Evolutionary conservation across 2,329 filamentous ascomycete genomes (phyloP), one percentile per base, ranked within the genome.

Genomic region (Falciphora oryzae): DNA sequence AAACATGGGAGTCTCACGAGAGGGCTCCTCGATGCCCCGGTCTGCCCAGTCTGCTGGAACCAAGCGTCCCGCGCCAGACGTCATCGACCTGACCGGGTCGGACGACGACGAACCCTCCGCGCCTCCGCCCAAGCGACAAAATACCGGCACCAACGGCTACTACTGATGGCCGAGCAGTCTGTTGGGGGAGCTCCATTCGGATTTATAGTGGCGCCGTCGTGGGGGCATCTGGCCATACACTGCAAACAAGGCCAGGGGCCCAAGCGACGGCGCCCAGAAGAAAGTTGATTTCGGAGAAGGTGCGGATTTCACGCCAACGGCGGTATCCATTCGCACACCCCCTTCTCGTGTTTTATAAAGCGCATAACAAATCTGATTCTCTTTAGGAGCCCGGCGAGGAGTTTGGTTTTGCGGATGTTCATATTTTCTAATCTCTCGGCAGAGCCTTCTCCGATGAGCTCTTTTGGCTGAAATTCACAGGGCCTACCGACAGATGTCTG

Each of bases 31-130:
- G 22, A 71, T 74, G 35, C 74, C 78, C 0, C 75, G 78, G 56
- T 68, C 71, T 70, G 75, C 57, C 58, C 70, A 18, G 38, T 57
- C 61, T 5, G 62, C 44, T 79, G 79, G 67, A 73, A 72, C 64
- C 16, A 86, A 86, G 72, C 79, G 84, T 28, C 77, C 79, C 1
- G 75, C 77, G 3, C 75, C 82, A 6, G 79, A 83, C 59, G 80
- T 87, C 2, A 87, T 88, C 66, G 85, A 88, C 69, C 73, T 88
- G 67, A 88, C 85, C 1, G 72, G 85, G 8, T 85, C 82, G 61
- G 83, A 85, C 63, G 82, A 85, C 59, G 81, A 84, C 56, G 80
- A 81, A 25, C 78, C 79, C 4, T 71, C 76, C 3, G 75, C 77
- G 38, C 80, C 79, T 11, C 75, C 81, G 1, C 66, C 75, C 6